Conservation (phyloP, 129 eudicot genomes). For the Escallonia rubra region DNA sequence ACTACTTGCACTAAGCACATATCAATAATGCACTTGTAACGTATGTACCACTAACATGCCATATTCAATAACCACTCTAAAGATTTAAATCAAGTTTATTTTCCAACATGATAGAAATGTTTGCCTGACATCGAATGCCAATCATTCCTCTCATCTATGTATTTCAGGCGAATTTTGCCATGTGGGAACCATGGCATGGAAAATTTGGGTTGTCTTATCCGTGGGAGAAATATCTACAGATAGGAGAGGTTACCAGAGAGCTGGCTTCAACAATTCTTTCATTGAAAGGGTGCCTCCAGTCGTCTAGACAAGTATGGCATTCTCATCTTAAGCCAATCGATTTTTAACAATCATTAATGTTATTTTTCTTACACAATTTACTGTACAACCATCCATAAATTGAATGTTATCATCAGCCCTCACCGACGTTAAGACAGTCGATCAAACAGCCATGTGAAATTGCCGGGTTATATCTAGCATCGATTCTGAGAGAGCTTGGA, state of each 20-base stretch:
- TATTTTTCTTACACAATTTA: neutral
- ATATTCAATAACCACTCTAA: neutral
- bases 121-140: no score
- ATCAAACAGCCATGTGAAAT: slow-evolving; percentile 56
- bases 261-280: slow-evolving; percentile 58
- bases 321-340: slow-evolving; percentile 2
- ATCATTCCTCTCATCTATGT: neutral
- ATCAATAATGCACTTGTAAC: no score
- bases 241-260: slow-evolving; percentile 69
- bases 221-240: slow-evolving; percentile 65
- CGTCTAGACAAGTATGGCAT: slow-evolving; percentile 54
- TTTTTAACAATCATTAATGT: neutral
- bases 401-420: slow-evolving; percentile 36
- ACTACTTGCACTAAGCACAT: no score
- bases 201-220: slow-evolving; percentile 73
- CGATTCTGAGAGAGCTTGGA: slow-evolving; percentile 65
- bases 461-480: slow-evolving; percentile 30
- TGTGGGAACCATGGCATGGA: slow-evolving; percentile 98
- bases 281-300: slow-evolving; percentile 58
- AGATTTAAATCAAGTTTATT: no score
- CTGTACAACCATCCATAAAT: neutral
- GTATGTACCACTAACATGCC: neutral
- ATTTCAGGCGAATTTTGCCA: slow-evolving; percentile 71
- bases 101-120: no score
- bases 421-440: slow-evolving; percentile 24